Evolutionary conservation across 495 filamentous ascomycete species (phyloP), one percentile per base, ranked within the genome.

Genomic region (Xylaria bambusicola): DNA sequence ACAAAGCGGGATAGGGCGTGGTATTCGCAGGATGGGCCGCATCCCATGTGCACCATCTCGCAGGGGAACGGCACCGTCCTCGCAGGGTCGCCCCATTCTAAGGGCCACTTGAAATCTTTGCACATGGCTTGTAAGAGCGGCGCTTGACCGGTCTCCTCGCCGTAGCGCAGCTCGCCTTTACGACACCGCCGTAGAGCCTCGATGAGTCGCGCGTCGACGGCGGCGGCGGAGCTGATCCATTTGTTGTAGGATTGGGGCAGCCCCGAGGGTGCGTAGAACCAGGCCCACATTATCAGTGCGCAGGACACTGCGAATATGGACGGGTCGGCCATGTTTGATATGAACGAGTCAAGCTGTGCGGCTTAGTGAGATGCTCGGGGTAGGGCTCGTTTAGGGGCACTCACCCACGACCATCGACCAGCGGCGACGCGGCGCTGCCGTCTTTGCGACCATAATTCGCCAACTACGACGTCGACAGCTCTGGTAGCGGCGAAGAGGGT

Each of bases 211-310:
- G 67, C 60, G 70, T 97, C 93, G n/a, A 95, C 86, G 38, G 87
- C 80, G 26, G 92, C 91, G 18, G 87, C 88, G 21, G 84, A 82
- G 41, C 80, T 81, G 63, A 97, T 95, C 91, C 92, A 96, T 71
- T 88, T 88, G 60, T 85, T 89, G 74, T 97, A 97, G 24, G 87
- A 80, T 33, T 71, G 81, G 10, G 91, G 91, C 5, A 96, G 75
- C 48, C 84, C 80, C 38, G 82, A 75, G 0, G 90, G 90, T 3
- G 69, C 62, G 76, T 93, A 96, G 65, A 96, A 86, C 89, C 89
- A 96, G 18, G 89, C 82, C 87, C 90, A 92, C 91, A 96, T 97
- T 48, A 97, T 86, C 2, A 91, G 73, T n/a, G 85, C 88, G 45
- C 85, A 84, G 62, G 88, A 93, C 53, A 82, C 64, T 18, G 90